A percentile compares a stretch with the other conserved stretches of the same genome.
These are phyloP conservation scores for Colletotrichum liriopes DNA, from an alignment of 2,329 filamentous ascomycete genomes.

Conservation along the genomic window DNA sequence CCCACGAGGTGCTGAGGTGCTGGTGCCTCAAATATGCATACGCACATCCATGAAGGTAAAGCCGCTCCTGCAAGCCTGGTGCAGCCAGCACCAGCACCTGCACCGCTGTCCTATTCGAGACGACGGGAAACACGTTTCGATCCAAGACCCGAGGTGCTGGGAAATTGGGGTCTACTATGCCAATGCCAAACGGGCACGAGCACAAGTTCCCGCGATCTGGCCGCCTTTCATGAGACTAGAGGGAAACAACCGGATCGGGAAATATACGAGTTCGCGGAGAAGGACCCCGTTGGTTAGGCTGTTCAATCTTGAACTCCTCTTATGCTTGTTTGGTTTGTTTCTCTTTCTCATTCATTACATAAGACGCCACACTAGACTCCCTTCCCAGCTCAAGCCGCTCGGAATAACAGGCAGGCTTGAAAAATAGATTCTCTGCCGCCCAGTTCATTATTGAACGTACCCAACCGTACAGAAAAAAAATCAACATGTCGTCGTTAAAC, in stretches of 20 bases:
- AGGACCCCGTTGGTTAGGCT: not conserved
- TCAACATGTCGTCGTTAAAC: constrained; percentile 35
- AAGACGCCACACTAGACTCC: constrained; percentile 20
- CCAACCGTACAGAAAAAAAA: constrained; percentile 10
- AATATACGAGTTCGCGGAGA: not conserved
- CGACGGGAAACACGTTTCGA: not conserved
- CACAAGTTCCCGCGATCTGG: not conserved
- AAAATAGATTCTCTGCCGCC: constrained; percentile 25
- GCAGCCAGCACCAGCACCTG: not conserved
- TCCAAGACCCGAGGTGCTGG: not conserved
- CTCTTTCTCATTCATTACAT: constrained; percentile 22
- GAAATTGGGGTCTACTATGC: not conserved
- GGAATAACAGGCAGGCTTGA: not conserved
- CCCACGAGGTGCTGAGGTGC: not conserved
- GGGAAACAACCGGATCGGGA: too few species aligned
- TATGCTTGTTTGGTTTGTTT: not conserved
- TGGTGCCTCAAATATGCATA: not conserved
- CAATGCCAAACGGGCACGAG: not conserved
- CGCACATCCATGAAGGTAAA: not conserved
- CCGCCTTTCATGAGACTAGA: not conserved
- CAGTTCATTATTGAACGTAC: constrained; percentile 26
- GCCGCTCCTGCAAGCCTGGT: not conserved
- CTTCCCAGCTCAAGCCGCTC: constrained; percentile 12
- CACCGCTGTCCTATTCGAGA: not conserved
- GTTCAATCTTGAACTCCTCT: not conserved